Evolutionary conservation across 805 yeast genomes (phyloP).

Genomic region (Zygoascus ofunaensis): DNA sequence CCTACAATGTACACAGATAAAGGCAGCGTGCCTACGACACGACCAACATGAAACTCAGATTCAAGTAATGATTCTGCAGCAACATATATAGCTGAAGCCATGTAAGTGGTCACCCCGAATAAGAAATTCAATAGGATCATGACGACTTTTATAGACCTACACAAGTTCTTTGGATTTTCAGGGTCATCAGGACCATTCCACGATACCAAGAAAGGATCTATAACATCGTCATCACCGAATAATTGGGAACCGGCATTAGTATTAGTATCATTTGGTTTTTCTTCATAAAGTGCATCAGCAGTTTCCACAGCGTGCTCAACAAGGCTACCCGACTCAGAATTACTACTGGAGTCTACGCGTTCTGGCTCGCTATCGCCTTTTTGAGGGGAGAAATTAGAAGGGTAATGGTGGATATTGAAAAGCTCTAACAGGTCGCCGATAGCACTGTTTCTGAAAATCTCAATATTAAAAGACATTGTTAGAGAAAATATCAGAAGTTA

Average conservation of each 20-base stretch:
- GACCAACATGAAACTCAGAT: constrained; percentile 36
- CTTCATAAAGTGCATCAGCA: not conserved
- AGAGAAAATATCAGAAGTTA: too few species aligned
- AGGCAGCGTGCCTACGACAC: constrained; percentile 41
- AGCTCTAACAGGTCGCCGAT: not conserved
- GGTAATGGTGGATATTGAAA: not conserved
- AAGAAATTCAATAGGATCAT: constrained; percentile 35
- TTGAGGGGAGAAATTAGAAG: not conserved
- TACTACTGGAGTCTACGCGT: not conserved
- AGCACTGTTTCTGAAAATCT: constrained; percentile 3
- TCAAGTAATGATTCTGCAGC: constrained; percentile 40
- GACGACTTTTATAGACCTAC: constrained; percentile 31
- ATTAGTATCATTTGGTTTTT: not conserved
- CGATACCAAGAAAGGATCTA: constrained; percentile 21
- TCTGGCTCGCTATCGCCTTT: not conserved
- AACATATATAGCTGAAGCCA: constrained; percentile 51
- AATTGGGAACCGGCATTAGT: not conserved
- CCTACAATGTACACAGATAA: constrained; percentile 58
- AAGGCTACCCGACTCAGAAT: not conserved
- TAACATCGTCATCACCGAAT: not conserved
- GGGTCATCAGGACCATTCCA: constrained; percentile 28
- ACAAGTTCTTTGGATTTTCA: constrained; percentile 50
- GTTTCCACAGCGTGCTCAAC: not conserved
- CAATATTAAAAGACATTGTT: not conserved
- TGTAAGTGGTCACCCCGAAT: constrained; percentile 43